Conservation (phyloP, 1,284 basidiomycete genomes). For the Dichomitus squalens region DNA sequence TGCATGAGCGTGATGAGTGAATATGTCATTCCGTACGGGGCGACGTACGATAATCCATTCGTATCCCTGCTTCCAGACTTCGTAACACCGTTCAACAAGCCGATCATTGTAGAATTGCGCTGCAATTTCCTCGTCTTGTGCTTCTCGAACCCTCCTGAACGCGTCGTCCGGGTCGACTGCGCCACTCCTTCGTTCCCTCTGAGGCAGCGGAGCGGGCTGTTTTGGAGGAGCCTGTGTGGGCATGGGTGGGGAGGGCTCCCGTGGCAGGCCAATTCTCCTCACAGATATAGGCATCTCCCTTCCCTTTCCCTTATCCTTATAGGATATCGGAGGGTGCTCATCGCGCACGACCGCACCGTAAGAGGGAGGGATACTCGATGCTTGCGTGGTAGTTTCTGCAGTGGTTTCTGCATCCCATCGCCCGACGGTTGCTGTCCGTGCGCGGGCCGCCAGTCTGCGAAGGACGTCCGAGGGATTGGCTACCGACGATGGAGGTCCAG, state of each 20-base stretch:
- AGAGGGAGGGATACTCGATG: slow-evolving; percentile 53
- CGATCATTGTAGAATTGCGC: slow-evolving; percentile 64
- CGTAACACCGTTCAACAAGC: slow-evolving; percentile 67
- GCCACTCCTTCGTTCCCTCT: slow-evolving; percentile 45
- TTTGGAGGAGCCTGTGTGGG: slow-evolving; percentile 30
- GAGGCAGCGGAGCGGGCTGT: slow-evolving; percentile 29
- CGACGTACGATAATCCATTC: slow-evolving; percentile 69
- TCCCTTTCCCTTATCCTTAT: slow-evolving; percentile 14
- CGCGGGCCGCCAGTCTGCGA: slow-evolving; percentile 19
- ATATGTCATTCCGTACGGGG: not conserved
- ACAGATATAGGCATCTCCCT: not conserved
- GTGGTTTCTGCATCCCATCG: slow-evolving; percentile 42
- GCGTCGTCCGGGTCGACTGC: slow-evolving; percentile 68
- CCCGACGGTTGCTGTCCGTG: slow-evolving; percentile 25
- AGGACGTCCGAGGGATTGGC: slow-evolving; percentile 9
- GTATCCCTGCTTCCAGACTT: slow-evolving; percentile 68
- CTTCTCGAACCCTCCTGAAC: slow-evolving; percentile 74
- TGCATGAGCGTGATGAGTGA: slow-evolving; percentile 4
- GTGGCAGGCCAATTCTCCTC: slow-evolving; percentile 9
- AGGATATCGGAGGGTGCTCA: not conserved
- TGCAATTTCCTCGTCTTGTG: slow-evolving; percentile 70
- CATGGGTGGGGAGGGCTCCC: slow-evolving; percentile 11
- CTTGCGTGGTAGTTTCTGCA: slow-evolving; percentile 36
- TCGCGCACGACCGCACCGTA: slow-evolving; percentile 47
- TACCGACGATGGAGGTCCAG: slow-evolving; percentile 22